Percentiles rank a stretch among this genome's conserved stretches.
Conservation (phyloP, 2,329 filamentous ascomycete species). For the Xylogone sp. region DNA sequence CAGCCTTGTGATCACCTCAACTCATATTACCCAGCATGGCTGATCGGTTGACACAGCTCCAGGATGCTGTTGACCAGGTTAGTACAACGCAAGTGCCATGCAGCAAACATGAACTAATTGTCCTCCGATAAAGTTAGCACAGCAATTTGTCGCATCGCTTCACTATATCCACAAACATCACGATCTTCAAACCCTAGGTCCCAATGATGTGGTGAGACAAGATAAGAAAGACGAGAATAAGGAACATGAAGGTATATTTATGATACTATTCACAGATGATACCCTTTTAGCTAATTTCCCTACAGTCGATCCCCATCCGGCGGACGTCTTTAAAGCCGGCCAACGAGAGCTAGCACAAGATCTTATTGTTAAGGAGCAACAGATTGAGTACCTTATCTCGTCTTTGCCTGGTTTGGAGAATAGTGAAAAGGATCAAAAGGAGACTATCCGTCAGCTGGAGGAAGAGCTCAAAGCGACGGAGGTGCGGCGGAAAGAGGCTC, state of each 20-base stretch:
- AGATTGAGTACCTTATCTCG: conserved; percentile 75
- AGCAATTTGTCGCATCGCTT: conserved; percentile 64
- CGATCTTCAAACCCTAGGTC: conserved; percentile 56
- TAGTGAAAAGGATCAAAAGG: conserved; percentile 73
- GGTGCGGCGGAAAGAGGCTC: conserved; percentile 56
- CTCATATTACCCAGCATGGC: conserved; percentile 47
- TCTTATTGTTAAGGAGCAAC: conserved; percentile 75
- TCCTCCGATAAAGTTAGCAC: conserved; percentile 48
- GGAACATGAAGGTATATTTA: conserved; percentile 15
- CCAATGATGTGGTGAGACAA: conserved; percentile 56
- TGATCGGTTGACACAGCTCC: conserved; percentile 77
- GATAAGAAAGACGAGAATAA: conserved; percentile 41
- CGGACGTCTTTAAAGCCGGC: conserved; percentile 62
- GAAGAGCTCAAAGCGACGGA: conserved; percentile 62
- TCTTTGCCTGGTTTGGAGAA: conserved; percentile 73
- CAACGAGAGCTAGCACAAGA: conserved; percentile 73
- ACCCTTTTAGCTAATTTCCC: conserved; percentile 12
- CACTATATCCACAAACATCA: conserved; percentile 67
- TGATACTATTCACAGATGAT: neutral
- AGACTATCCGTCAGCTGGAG: conserved; percentile 60
- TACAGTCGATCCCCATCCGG: conserved; percentile 56
- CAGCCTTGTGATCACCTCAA: conserved; percentile 7
- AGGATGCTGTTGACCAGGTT: conserved; percentile 82
- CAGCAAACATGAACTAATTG: neutral
- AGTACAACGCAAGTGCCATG: conserved; percentile 8